A percentile compares a stretch with the other conserved stretches of the same genome.
Evolutionary conservation across 257 asterid genomes (phyloP).

Genomic region (Echium plantagineum): DNA sequence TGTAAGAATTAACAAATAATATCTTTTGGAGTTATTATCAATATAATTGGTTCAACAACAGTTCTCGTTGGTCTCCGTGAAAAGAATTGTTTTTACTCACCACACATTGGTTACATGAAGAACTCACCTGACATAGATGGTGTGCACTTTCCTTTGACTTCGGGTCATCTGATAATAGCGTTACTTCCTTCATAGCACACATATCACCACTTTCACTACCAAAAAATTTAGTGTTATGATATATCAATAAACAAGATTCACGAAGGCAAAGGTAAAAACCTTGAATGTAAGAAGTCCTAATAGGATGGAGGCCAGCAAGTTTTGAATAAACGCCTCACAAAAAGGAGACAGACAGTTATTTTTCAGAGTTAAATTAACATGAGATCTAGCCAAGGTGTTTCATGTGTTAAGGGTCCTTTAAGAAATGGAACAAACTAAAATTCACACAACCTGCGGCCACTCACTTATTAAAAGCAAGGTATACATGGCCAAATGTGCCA

Average conservation of each 20-base stretch:
- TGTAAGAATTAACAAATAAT: constrained; percentile 16
- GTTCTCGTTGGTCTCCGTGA: neutral
- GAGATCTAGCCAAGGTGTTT: neutral
- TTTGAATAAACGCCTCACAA: neutral
- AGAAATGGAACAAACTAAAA: constrained; percentile 8
- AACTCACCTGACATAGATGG: constrained; percentile 46
- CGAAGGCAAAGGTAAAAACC: neutral
- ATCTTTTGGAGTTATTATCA: neutral
- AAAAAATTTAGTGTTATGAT: neutral
- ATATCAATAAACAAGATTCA: neutral
- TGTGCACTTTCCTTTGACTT: constrained; percentile 44
- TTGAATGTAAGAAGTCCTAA: neutral
- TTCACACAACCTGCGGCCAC: neutral
- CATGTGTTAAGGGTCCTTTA: constrained; percentile 1
- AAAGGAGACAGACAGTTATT: neutral
- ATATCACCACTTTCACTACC: constrained; percentile 65
- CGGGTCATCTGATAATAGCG: constrained; percentile 31
- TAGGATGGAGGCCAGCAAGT: neutral
- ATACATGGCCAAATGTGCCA: constrained; percentile 65
- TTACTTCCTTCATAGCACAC: constrained; percentile 82
- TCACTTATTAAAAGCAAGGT: constrained; percentile 56
- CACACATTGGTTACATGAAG: constrained; percentile 1
- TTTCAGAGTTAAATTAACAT: neutral
- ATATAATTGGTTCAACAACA: neutral
- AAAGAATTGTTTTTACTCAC: no score